These are phyloP conservation scores for Saxophila tyrrhenica DNA, from an alignment of 495 filamentous ascomycete genomes.

Conservation along the genomic window DNA sequence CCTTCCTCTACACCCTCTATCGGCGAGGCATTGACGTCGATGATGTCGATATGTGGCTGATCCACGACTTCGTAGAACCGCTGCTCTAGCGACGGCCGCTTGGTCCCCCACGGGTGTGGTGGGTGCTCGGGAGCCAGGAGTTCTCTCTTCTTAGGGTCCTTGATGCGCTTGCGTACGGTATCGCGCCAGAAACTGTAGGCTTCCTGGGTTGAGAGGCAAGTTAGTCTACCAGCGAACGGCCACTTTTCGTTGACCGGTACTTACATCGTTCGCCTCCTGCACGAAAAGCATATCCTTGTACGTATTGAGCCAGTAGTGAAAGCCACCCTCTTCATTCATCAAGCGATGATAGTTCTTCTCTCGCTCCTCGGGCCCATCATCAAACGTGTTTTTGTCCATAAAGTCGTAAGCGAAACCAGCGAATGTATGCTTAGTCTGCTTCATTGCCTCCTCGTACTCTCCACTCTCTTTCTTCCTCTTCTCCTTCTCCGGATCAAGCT, in stretches of 20 bases:
- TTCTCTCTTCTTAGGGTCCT: constrained; percentile 38
- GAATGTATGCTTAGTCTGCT: constrained; percentile 16
- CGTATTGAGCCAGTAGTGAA: constrained; percentile 36
- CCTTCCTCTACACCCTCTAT: constrained; percentile 38
- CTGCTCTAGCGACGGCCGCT: constrained; percentile 43
- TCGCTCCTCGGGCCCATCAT: constrained; percentile 38
- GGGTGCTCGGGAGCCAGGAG: constrained; percentile 42
- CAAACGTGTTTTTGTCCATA: constrained; percentile 27
- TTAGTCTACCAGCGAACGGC: too few species aligned
- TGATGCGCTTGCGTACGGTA: constrained; percentile 39
- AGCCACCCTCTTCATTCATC: constrained; percentile 33
- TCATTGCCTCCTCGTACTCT: neutral
- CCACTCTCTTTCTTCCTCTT: neutral
- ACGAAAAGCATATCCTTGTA: constrained; percentile 40
- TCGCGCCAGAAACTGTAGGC: constrained; percentile 48
- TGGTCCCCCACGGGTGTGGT: constrained; percentile 44
- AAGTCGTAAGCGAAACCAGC: constrained; percentile 37
- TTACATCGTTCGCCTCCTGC: constrained; percentile 33
- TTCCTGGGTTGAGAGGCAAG: constrained; percentile 6
- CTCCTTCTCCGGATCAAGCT: neutral
- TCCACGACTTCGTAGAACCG: constrained; percentile 51
- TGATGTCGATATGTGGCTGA: constrained; percentile 40
- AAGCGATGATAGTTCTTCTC: constrained; percentile 34
- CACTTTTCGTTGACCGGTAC: too few species aligned
- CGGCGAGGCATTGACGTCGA: constrained; percentile 38